phyloP scores from a whole-genome alignment of 352 stramenopile genomes.

The Blastocystis sp. region DNA sequence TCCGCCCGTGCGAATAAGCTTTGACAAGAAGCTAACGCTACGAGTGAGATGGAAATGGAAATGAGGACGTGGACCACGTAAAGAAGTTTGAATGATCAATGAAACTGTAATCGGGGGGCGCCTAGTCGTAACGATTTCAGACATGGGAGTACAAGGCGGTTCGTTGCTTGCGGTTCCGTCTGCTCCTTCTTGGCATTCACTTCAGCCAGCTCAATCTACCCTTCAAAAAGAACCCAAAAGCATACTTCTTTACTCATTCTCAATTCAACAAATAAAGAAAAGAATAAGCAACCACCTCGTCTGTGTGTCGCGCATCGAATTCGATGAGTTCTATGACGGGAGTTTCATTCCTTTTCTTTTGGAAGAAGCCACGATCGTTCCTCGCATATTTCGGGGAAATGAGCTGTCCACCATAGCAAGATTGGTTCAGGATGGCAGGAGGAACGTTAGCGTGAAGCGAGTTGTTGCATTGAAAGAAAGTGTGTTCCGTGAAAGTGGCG shows the following conservation, averaged over 20 bases:
- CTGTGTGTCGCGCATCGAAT: neutral
- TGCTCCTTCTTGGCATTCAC: neutral
- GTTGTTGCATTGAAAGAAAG: no score
- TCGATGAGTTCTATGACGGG: neutral
- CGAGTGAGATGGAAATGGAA: neutral
- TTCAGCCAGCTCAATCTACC: neutral
- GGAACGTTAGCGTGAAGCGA: no score
- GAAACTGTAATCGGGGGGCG: slow-evolving; percentile 13
- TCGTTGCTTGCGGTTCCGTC: neutral
- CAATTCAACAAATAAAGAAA: neutral
- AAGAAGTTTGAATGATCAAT: slow-evolving; percentile 49
- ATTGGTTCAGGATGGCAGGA: no score
- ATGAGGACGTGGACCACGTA: neutral
- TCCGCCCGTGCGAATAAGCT: slow-evolving; percentile 5
- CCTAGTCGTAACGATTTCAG: neutral
- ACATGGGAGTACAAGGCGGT: neutral
- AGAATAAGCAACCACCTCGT: neutral
- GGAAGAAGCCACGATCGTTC: no score
- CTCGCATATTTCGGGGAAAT: no score
- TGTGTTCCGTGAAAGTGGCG: no score
- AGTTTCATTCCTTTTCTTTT: neutral
- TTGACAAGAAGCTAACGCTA: slow-evolving; percentile 12
- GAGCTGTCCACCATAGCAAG: no score
- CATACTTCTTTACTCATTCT: neutral
- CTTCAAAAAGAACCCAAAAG: neutral